Evolutionary conservation across 345 rosid genomes (phyloP).

Genomic region (Eucalyptus coolabah): DNA sequence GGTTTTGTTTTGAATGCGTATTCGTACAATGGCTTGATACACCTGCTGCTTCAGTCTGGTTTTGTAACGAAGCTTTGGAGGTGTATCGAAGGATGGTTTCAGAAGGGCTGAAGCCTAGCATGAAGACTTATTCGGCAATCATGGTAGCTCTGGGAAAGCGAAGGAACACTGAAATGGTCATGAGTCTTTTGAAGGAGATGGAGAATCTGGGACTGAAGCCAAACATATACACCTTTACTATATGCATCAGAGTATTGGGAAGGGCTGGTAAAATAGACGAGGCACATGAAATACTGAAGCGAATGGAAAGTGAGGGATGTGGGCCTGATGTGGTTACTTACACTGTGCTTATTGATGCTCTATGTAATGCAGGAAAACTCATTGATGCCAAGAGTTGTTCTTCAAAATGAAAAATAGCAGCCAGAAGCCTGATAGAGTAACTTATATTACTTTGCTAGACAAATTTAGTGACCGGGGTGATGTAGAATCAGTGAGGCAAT

Average conservation of each 20-base stretch:
- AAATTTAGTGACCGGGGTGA: slow-evolving; percentile 67
- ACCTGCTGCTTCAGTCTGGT: slow-evolving; percentile 58
- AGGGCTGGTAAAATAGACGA: slow-evolving; percentile 68
- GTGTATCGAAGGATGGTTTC: slow-evolving; percentile 63
- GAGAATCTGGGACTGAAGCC: slow-evolving; percentile 72
- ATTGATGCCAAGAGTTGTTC: slow-evolving; percentile 50
- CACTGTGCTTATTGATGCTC: slow-evolving; percentile 84
- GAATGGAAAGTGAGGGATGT: slow-evolving; percentile 85
- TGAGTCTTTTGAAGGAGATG: slow-evolving; percentile 76
- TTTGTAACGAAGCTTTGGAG: slow-evolving; percentile 49
- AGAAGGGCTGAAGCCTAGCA: slow-evolving; percentile 78
- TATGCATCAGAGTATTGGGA: slow-evolving; percentile 83
- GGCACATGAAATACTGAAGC: slow-evolving; percentile 52
- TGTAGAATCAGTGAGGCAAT: slow-evolving; percentile 45
- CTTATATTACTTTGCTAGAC: slow-evolving; percentile 75
- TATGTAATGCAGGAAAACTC: slow-evolving; percentile 64
- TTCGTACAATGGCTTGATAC: slow-evolving; percentile 74
- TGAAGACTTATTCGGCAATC: slow-evolving; percentile 88
- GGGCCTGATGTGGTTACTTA: slow-evolving; percentile 84
- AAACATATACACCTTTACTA: slow-evolving; percentile 81
- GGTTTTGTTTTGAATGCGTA: slow-evolving; percentile 68
- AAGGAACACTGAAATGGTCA: slow-evolving; percentile 53
- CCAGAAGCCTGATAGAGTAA: slow-evolving; percentile 72
- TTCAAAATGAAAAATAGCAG: slow-evolving; percentile 61
- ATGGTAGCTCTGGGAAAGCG: slow-evolving; percentile 91